Base-by-base conservation (phyloP, 1,139 yeast genomes). In the Saccharomyces hybrid region DNA sequence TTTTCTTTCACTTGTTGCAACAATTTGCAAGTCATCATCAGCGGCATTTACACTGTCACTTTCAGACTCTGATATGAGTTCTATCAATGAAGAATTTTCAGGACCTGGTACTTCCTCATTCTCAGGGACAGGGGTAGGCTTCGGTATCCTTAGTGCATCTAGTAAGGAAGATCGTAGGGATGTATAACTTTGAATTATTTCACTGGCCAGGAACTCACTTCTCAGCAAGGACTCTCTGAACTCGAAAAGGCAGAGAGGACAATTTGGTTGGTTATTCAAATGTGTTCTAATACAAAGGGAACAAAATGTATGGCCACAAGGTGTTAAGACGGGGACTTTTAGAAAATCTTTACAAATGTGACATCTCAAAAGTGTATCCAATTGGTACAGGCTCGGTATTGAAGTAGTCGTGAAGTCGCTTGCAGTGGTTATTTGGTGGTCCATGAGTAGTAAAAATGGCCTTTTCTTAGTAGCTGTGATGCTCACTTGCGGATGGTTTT, bases 231-330 rank as follows among this genome's bases (percentile, higher is more conserved):
- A 83, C 61, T 88, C 95, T 63, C 82, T 80, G 27, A 86, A 80
- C 61, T 83, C 88, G 11, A 79, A 75, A 42, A 86, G 78, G 69
- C 99, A 93, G 52, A 88, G 72, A 0, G 98, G 98, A 67, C 98
- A 93, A 55, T 78, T 73, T 44, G 79, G 78, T 41, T 80, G 81
- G 48, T 72, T 73, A 26, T 82, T 74, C 50, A 91, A 71, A 58
- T 85, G 82, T 59, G 86, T 81, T 57, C 97, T 77, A 41, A 93
- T 88, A 68, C 99, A 93, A 25, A 85, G 78, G 0, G 97, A 89
- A 69, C 99, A 93, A 67, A 90, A 93, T 0, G 95, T 85, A 68
- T 93, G 98, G 50, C 88, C 86, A 72, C 98, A 91, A 5, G 85
- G 78, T 1, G 97, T 88, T 48, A 87, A 74, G 54, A 89, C 90